Conservation (phyloP, 164 flowering plant species). For the Kingdonia uniflora region DNA sequence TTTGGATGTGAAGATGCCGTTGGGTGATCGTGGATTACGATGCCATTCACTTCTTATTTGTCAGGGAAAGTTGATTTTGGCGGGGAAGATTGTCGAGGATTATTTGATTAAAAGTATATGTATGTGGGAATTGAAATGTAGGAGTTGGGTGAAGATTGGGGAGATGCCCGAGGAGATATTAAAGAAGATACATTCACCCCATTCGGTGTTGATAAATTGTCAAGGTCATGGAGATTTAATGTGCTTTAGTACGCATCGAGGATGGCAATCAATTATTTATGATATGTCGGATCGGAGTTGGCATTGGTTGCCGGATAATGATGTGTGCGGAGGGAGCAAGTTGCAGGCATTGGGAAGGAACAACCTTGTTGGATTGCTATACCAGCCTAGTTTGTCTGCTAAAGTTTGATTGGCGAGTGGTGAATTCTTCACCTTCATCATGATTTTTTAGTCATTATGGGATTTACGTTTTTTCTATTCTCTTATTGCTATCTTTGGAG, state of each 20-base stretch:
- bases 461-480: no score
- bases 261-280: slow-evolving; percentile 22
- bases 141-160: slow-evolving; percentile 17
- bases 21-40: slow-evolving; percentile 9
- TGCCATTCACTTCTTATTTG: slow-evolving; percentile 21
- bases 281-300: slow-evolving; percentile 10
- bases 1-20: slow-evolving; percentile 21
- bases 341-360: slow-evolving; percentile 7
- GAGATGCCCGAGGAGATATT: slow-evolving; percentile 21
- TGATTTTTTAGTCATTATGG: no score
- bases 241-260: slow-evolving; percentile 23
- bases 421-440: no score
- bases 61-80: slow-evolving; percentile 15
- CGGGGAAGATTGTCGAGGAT: slow-evolving; percentile 25
- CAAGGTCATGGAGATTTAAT: slow-evolving; percentile 21
- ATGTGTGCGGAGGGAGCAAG: slow-evolving; percentile 1
- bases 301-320: slow-evolving; percentile 9
- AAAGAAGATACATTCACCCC: slow-evolving; percentile 17
- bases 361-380: slow-evolving; percentile 3
- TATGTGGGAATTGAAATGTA: slow-evolving; percentile 17
- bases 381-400: slow-evolving; percentile 7
- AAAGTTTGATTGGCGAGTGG: not conserved
- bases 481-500: no score
- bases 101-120: slow-evolving; percentile 21
- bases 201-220: slow-evolving; percentile 19